Evolutionary conservation across 768 basidiomycete genomes (phyloP), one percentile per base, ranked within the genome.

Genomic region (Royoungia palumana): DNA sequence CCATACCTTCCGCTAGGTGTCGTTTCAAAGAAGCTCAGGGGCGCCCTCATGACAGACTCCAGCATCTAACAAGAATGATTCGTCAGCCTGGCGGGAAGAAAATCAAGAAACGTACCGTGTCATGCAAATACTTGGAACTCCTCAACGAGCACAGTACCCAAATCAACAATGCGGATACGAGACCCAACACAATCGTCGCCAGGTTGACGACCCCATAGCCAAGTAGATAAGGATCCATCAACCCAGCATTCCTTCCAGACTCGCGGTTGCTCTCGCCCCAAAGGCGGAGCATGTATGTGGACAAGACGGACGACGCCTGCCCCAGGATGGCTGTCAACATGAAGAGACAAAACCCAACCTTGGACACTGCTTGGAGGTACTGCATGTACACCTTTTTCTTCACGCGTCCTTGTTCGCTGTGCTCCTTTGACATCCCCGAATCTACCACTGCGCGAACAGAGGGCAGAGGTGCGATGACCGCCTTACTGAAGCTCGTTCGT

Each of bases 1-100:
- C 51, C 75, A 42, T 56, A 87, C 87, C 87, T 79, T 55, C 92
- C 92, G 14, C 80, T 84, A 2, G 93, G 94, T 0, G 93, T 96
- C 46, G 77, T 69, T 66, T 96, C 94, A 63, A 96, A 98, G 73
- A 91, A 97, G 56, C 80, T 83, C 56, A 94, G 66, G 0, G 92
- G 92, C 0, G 90, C 86, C 21, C 78, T 79, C 74, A 98, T 82
- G 28, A 98, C 76, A 3, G 91, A 79, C 40, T 79, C 60, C 58
- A 92, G 68, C 87, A 91, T 90, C 87, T 89, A 51, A 16, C n/a
- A 37, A 9, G 22, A 39, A 45, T 30, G 50, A 46, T 42, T 32
- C n/a, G 34, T 41, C 9, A 47, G 24, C 24, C 11, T 6, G 5
- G 13, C 6, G 14, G 9, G 0, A 7, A 1, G 0, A 14, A 38